Base-by-base conservation (phyloP, 2,329 filamentous ascomycete genomes). In the Epichloe sylvatica region DNA sequence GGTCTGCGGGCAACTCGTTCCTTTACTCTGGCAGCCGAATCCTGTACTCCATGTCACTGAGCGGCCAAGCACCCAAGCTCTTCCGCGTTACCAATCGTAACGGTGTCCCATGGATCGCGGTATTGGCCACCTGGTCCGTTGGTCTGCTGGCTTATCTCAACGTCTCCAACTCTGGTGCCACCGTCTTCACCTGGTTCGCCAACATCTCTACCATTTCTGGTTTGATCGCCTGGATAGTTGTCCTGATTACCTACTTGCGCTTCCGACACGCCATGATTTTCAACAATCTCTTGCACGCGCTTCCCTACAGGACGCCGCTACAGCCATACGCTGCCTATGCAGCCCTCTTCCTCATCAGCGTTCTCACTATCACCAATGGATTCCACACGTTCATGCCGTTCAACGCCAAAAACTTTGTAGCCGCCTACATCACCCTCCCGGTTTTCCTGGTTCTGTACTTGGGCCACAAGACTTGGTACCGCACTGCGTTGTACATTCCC, bases 371-470 rank as follows among this genome's bases (percentile, higher is more conserved):
- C 3, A 81, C 86, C 56, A 87, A 87, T 57, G 86, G 84, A 1
- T 91, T 89, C 65, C 76, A 81, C 36, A 76, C 84, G 13, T 90
- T 91, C 62, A 83, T 83, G 62, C 77, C 79, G 30, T 91, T 81
- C 76, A 75, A 71, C 15, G 75, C 73, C 0, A 70, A 73, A 5
- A 71, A 72, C 57, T 92, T 92, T 58, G 52, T 83, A n/a, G 76
- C 77, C 0, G 73, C 67, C 57, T 88, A 81, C 57, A 71, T 85
- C 58, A 83, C 72, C 9, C 68, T 83, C 0, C 81, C 72, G 43
- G 76, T 74, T 55, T 84, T 85, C 62, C 55, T 80, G 2, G 63
- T 69, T 0, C 68, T 84, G 0, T 85, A 83, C 57, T 6, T 77
- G 12, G 77, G 72, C 3, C 82, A 84, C 68, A 82, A 81, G 68